phyloP scores from a whole-genome alignment of 176 grass and related monocot species.

The Tillandsia leiboldiana region DNA sequence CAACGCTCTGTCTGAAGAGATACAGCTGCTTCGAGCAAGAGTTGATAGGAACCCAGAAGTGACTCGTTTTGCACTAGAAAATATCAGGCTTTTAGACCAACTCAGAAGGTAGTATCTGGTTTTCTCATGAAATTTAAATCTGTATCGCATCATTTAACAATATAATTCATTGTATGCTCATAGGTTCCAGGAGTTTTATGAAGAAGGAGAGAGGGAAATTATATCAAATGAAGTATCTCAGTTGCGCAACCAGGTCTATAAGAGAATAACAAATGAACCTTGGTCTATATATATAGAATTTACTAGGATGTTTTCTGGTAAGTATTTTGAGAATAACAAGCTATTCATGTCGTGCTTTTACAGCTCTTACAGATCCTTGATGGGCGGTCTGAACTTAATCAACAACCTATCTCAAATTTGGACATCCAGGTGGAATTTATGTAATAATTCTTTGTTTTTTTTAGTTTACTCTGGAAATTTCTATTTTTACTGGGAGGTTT shows the following conservation, averaged over 20 bases:
- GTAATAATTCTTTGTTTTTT: background rate
- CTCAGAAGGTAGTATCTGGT: conserved; percentile 48
- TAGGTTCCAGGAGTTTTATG: conserved; percentile 64
- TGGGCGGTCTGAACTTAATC: conserved; percentile 35
- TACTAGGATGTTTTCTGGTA: conserved; percentile 4
- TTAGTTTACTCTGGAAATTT: background rate
- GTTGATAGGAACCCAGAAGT: conserved; percentile 90
- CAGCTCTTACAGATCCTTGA: conserved; percentile 55
- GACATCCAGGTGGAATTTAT: conserved; percentile 39
- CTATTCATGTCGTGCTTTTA: conserved; percentile 23
- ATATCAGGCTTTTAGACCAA: conserved; percentile 84
- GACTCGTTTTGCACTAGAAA: conserved; percentile 92
- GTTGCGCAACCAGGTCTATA: conserved; percentile 60
- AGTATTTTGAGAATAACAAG: conserved; percentile 14
- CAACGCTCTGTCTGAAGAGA: conserved; percentile 44
- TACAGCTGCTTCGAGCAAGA: conserved; percentile 52
- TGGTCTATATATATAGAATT: conserved; percentile 13
- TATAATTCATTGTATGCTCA: conserved; percentile 22
- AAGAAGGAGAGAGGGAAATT: conserved; percentile 79
- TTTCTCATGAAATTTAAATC: conserved; percentile 5
- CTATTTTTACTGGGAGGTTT: conserved; percentile 4
- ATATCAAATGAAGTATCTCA: conserved; percentile 66
- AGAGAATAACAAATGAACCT: too few species aligned
- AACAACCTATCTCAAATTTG: conserved; percentile 26
- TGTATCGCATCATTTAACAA: conserved; percentile 12